These are phyloP conservation scores for Ophiostoma sp. DNA, from an alignment of 2,329 filamentous ascomycete genomes.

Conservation along the genomic window DNA sequence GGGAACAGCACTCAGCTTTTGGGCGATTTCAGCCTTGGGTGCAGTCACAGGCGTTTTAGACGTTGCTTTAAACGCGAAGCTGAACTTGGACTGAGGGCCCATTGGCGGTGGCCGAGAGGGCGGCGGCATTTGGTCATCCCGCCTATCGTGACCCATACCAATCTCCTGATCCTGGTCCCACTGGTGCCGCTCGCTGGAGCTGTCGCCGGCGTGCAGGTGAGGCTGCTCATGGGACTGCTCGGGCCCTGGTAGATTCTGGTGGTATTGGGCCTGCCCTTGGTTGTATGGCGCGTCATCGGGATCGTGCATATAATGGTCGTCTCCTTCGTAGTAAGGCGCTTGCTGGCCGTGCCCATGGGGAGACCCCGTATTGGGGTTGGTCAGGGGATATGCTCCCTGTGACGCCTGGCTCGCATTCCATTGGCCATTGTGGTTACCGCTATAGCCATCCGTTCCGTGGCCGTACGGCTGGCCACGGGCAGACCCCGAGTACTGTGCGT, in stretches of 20 bases:
- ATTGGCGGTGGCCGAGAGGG: conserved; percentile 48
- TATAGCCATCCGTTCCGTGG: conserved; percentile 40
- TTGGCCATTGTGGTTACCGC: conserved; percentile 57
- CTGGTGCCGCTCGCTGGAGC: background rate
- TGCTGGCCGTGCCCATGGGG: conserved; percentile 25
- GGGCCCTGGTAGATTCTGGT: background rate
- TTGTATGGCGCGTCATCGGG: background rate
- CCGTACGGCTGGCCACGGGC: conserved; percentile 58
- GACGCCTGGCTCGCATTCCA: conserved; percentile 55
- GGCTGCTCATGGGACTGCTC: background rate
- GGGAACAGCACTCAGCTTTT: conserved; percentile 65
- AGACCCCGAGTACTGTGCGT: conserved; percentile 45
- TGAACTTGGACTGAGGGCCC: conserved; percentile 63
- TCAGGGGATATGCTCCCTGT: conserved; percentile 34
- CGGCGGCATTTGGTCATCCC: conserved; percentile 45
- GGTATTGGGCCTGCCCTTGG: background rate
- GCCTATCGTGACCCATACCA: background rate
- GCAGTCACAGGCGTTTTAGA: conserved; percentile 52
- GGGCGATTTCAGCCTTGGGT: conserved; percentile 61
- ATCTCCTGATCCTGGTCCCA: background rate
- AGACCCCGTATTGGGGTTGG: conserved; percentile 26
- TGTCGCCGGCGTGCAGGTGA: background rate
- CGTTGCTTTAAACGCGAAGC: conserved; percentile 83
- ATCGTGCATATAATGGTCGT: conserved; percentile 19
- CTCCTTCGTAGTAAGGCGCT: conserved; percentile 18